Evolutionary conservation across 1,139 yeast genomes (phyloP), one percentile per base, ranked within the genome.

Genomic region (Scheffersomyces cryptocercus): DNA sequence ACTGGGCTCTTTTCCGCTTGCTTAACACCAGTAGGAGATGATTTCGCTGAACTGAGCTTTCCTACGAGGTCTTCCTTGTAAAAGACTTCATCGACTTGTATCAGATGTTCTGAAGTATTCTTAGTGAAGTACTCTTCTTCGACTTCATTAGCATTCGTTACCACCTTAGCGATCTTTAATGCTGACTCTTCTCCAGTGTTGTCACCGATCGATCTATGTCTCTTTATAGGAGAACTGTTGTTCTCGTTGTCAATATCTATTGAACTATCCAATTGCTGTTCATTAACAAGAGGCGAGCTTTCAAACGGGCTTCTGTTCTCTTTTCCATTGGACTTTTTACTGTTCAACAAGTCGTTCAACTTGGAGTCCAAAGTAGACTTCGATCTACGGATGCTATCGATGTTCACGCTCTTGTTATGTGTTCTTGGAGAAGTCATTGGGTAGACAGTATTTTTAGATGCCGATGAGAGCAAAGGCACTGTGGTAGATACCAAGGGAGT

Each of bases 21-120:
- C 36, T 43, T 33, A 16, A 37, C 40, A 12, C 13, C 36, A 16
- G 38, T 41, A 9, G 61, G 55, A 2, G 61, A 53, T 12, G 51
- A 51, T 14, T 46, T 49, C 6, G 51, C 46, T n/a, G 54, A 50
- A 24, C 44, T 41, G n/a, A 61, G 41, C 20, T 53, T 54, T 3
- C 58, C 63, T 32, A 63, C 63, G 11, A 64, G 46, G 43, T 64
- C 67, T 41, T 63, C 65, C 31, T 55, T 59, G 39, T 49, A 50
- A 44, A 62, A 63, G 4, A 58, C 55, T 12, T 56, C 64, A 38
- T 62, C 63, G 26, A 61, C 48, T 28, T 49, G 54, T n/a, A 54
- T 39, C 56, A 53, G 59, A 26, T 49, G 45, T 8, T 52, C 57
- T 1, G 39, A 37, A 3, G 42, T 33, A 10, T 14, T 7, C 15